Evolutionary conservation across 345 rosid species (phyloP).

Genomic region (Eucalyptus sp.): DNA sequence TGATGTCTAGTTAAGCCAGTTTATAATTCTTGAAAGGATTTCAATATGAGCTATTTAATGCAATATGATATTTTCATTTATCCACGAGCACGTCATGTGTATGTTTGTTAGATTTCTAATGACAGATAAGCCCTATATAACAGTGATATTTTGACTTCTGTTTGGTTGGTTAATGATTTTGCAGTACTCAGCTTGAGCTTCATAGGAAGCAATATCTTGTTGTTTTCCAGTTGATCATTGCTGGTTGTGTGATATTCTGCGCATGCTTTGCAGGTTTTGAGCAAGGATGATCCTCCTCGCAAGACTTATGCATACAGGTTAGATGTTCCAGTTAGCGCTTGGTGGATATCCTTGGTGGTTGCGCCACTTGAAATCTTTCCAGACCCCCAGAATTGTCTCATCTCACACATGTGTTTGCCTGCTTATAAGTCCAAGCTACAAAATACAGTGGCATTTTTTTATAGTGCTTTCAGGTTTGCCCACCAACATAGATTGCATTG

Average conservation of each 20-base stretch:
- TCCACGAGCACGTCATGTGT: background rate
- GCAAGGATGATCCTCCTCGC: conserved; percentile 82
- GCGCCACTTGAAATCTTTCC: conserved; percentile 85
- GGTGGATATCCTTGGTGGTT: conserved; percentile 83
- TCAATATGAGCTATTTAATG: background rate
- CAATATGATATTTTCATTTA: background rate
- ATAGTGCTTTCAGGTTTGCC: conserved; percentile 75
- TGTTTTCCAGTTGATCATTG: background rate
- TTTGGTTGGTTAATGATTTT: background rate
- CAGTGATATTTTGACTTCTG: background rate
- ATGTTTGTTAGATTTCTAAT: background rate
- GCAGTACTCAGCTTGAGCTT: background rate
- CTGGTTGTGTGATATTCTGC: background rate
- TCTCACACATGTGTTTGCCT: conserved; percentile 80
- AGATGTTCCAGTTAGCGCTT: conserved; percentile 73
- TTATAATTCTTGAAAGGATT: background rate
- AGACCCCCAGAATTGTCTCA: conserved; percentile 44
- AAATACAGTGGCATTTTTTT: conserved; percentile 77
- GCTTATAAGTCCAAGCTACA: conserved; percentile 44
- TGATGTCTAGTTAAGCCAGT: background rate
- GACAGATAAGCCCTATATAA: background rate
- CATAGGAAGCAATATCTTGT: background rate
- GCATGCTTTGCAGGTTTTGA: conserved; percentile 47
- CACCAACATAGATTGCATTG: background rate
- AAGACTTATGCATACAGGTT: conserved; percentile 79